A percentile compares a stretch with the other conserved stretches of the same genome.
These are phyloP conservation scores for Penicillium sp. DNA, from an alignment of 2,329 filamentous ascomycete species.

Conservation along the genomic window DNA sequence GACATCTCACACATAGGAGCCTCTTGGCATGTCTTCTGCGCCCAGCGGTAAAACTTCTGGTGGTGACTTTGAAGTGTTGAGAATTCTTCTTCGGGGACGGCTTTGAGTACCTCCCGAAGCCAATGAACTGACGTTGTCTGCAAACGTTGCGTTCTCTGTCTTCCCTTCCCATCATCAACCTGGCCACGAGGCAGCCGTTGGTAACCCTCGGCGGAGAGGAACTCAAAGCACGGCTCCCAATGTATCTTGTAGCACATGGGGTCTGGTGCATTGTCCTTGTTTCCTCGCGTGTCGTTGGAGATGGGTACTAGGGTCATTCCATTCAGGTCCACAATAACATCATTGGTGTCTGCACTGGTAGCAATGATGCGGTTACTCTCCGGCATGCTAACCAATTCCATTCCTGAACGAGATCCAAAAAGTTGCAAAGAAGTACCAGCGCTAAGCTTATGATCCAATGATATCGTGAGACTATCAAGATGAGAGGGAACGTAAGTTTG, in stretches of 20 bases:
- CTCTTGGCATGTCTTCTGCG: constrained; percentile 12
- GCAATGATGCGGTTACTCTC: constrained; percentile 17
- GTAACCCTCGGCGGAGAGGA: constrained; percentile 17
- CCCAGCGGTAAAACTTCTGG: constrained; percentile 23
- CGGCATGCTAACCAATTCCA: constrained; percentile 9
- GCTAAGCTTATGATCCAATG: constrained; percentile 3
- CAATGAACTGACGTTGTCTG: constrained; percentile 18
- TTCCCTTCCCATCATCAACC: constrained; percentile 6
- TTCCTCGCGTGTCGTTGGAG: constrained; percentile 16
- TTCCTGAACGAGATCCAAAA: constrained; percentile 7
- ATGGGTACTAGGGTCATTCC: constrained; percentile 17
- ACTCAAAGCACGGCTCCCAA: constrained; percentile 23
- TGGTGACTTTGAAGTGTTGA: constrained; percentile 9
- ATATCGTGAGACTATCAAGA: constrained; percentile 16
- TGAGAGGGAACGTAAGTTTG: constrained; percentile 18
- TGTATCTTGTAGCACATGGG: constrained; percentile 22
- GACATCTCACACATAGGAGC: constrained; percentile 2
- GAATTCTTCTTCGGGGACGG: constrained; percentile 13
- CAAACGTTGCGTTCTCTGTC: constrained; percentile 12
- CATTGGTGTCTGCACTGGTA: constrained; percentile 6
- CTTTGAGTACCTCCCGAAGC: constrained; percentile 9
- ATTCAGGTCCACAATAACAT: constrained; percentile 14
- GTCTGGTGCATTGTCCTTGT: constrained; percentile 10
- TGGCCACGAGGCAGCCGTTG: constrained; percentile 13
- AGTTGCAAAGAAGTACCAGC: constrained; percentile 13